Evolutionary conservation across 768 basidiomycete species (phyloP).

Genomic region (Boletus barrowsii): DNA sequence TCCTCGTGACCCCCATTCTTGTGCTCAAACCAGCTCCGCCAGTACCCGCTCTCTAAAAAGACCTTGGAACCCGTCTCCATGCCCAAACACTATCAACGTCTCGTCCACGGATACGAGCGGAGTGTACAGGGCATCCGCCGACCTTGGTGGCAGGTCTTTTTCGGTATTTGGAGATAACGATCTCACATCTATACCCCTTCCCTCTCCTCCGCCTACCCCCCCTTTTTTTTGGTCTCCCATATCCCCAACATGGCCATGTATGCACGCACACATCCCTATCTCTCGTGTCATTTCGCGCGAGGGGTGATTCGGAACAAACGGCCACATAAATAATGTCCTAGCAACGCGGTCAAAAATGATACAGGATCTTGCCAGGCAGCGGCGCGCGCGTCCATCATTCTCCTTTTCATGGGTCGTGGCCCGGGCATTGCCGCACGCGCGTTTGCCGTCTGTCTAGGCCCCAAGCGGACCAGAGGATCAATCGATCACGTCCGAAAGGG

Average conservation of each 20-base stretch:
- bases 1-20: too few species aligned
- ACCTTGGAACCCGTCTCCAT: conserved; percentile 67
- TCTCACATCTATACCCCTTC: too few species aligned
- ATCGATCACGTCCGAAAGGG: not conserved
- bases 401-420: not conserved
- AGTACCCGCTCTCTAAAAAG: conserved; percentile 68
- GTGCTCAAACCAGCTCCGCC: conserved; percentile 12
- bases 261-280: not conserved
- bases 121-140: conserved; percentile 72
- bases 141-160: conserved; percentile 84
- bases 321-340: not conserved
- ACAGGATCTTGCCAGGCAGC: not conserved
- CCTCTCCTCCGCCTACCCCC: too few species aligned
- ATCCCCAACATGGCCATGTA: not conserved
- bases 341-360: not conserved
- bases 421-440: not conserved
- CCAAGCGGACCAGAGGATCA: not conserved
- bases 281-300: not conserved
- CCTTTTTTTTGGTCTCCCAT: not conserved
- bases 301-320: conserved; percentile 3
- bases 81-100: conserved; percentile 69
- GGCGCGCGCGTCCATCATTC: too few species aligned
- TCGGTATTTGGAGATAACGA: conserved; percentile 56
- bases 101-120: conserved; percentile 72
- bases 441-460: not conserved